These are phyloP conservation scores for Boletus insuetus DNA, from an alignment of 768 basidiomycete species.

Conservation along the genomic window DNA sequence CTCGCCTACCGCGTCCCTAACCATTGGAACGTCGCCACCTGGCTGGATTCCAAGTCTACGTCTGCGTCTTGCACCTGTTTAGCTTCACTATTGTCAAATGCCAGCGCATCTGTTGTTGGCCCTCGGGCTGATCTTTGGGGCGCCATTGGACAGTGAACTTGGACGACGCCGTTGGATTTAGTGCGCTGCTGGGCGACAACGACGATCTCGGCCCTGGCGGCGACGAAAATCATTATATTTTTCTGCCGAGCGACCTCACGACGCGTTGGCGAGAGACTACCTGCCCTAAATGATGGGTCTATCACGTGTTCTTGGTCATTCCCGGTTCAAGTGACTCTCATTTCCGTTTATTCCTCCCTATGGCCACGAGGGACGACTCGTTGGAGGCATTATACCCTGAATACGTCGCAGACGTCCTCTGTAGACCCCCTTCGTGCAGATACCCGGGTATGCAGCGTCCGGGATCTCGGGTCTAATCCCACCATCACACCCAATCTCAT, in stretches of 20 bases:
- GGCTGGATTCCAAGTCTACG: conserved; percentile 41
- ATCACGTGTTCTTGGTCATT: conserved; percentile 8
- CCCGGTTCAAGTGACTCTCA: background rate
- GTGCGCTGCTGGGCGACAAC: conserved; percentile 50
- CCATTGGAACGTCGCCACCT: conserved; percentile 74
- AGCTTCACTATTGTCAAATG: conserved; percentile 52
- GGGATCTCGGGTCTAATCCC: conserved; percentile 67
- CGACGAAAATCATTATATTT: too few species aligned
- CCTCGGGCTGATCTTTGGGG: conserved; percentile 34
- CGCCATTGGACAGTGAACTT: too few species aligned
- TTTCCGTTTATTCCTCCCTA: background rate
- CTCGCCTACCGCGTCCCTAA: conserved; percentile 94
- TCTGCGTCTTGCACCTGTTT: conserved; percentile 41
- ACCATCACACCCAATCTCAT: conserved; percentile 46
- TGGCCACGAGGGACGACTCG: conserved; percentile 27
- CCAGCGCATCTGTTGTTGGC: conserved; percentile 50
- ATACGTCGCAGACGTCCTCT: conserved; percentile 62
- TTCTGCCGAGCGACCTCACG: too few species aligned
- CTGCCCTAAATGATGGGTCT: conserved; percentile 42
- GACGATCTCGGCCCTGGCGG: too few species aligned
- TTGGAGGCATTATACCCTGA: conserved; percentile 64
- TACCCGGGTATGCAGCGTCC: conserved; percentile 72
- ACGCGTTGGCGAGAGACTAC: too few species aligned
- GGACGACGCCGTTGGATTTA: conserved; percentile 38
- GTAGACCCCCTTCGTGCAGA: conserved; percentile 62